phyloP scores from a whole-genome alignment of 2,329 filamentous ascomycete species.

The Phoma sp. region DNA sequence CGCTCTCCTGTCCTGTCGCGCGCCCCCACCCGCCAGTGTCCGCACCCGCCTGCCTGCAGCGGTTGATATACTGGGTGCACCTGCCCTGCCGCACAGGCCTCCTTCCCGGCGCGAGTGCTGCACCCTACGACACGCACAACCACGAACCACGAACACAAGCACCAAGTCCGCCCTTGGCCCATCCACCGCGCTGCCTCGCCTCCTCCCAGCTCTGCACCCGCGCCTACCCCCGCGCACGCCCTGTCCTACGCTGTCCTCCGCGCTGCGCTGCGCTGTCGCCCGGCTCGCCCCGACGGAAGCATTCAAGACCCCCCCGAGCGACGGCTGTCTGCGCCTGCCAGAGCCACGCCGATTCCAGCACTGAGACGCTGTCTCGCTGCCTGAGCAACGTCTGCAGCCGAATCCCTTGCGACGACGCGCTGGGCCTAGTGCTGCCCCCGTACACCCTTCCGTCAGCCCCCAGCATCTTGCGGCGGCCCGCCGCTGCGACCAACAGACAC shows the following conservation, averaged over 20 bases:
- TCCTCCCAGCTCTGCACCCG: background rate
- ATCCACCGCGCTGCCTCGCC: background rate
- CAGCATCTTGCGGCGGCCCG: slow-evolving; percentile 36
- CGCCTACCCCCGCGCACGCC: slow-evolving; percentile 7
- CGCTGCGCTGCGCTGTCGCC: slow-evolving; percentile 2
- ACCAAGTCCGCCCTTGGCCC: too few relatives aligned
- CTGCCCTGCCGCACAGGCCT: too few relatives aligned
- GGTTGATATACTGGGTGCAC: too few relatives aligned
- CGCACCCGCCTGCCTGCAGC: too few relatives aligned
- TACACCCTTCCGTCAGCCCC: slow-evolving; percentile 22
- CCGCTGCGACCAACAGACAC: slow-evolving; percentile 46
- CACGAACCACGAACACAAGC: too few relatives aligned
- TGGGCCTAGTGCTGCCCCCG: slow-evolving; percentile 34
- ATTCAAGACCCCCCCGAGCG: slow-evolving; percentile 23
- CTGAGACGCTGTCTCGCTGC: slow-evolving; percentile 30
- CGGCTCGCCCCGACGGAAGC: slow-evolving; percentile 30
- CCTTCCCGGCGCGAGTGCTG: too few relatives aligned
- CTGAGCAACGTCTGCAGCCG: slow-evolving; percentile 15
- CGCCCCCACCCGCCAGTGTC: too few relatives aligned
- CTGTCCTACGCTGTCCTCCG: background rate
- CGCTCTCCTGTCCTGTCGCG: too few relatives aligned
- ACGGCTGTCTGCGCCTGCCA: slow-evolving; percentile 20
- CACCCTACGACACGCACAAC: too few relatives aligned
- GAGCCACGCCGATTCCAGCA: slow-evolving; percentile 24
- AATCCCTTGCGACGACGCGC: slow-evolving; percentile 40